A percentile compares a stretch with the other conserved stretches of the same genome.
phyloP scores from a whole-genome alignment of 257 asterid genomes.

The Petrea volubilis region DNA sequence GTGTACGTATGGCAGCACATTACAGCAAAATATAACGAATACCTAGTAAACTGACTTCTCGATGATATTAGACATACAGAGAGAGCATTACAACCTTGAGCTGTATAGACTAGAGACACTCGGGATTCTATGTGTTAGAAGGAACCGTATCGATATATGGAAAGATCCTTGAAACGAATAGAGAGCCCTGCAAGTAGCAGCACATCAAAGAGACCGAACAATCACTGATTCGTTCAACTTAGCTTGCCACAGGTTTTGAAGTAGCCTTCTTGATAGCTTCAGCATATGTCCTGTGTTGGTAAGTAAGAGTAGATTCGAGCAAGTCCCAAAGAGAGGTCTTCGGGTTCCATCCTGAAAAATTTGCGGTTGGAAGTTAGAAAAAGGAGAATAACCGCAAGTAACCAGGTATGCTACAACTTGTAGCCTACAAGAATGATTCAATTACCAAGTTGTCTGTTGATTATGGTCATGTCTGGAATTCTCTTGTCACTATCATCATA shows the following conservation, averaged over 20 bases:
- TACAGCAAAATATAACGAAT: conserved; percentile 15
- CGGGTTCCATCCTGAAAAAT: conserved; percentile 64
- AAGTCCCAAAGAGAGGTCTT: conserved; percentile 82
- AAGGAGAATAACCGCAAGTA: too few species aligned
- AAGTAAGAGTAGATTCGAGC: conserved; percentile 77
- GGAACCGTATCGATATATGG: conserved; percentile 14
- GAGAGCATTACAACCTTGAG: conserved; percentile 24
- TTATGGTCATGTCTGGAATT: conserved; percentile 96
- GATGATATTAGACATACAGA: conserved; percentile 28
- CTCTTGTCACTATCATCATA: conserved; percentile 96
- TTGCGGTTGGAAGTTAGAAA: background rate
- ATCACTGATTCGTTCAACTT: background rate
- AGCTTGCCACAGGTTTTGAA: conserved; percentile 57
- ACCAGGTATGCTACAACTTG: background rate
- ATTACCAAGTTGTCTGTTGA: conserved; percentile 86
- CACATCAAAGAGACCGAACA: conserved; percentile 19
- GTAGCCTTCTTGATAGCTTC: conserved; percentile 72
- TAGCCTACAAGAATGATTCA: background rate
- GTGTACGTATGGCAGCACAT: background rate
- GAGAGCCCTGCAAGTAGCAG: conserved; percentile 12
- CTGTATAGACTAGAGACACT: conserved; percentile 6
- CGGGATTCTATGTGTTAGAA: conserved; percentile 4
- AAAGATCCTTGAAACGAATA: conserved; percentile 25
- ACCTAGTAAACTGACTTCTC: background rate
- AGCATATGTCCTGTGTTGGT: conserved; percentile 79